These are phyloP conservation scores for Uronychia binucleata DNA, from an alignment of 73 alveolate genomes.

Conservation along the genomic window DNA sequence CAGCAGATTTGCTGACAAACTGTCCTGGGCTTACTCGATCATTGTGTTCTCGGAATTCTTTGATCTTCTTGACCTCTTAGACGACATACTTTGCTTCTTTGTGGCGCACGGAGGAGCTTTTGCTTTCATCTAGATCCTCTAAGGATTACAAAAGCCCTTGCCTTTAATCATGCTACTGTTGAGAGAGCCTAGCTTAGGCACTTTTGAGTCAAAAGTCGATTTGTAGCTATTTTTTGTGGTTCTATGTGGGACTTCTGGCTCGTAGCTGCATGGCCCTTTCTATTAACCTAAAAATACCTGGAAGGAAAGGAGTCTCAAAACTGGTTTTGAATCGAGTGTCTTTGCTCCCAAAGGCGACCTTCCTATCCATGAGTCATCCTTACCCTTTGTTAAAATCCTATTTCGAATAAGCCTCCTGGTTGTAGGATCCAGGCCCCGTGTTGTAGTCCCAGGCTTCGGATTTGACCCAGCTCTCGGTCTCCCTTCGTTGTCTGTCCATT, in stretches of 20 bases:
- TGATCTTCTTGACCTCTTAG: too few relatives aligned
- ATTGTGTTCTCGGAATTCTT: too few relatives aligned
- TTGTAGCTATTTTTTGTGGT: slow-evolving; percentile 4
- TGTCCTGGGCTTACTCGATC: too few relatives aligned
- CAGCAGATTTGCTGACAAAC: too few relatives aligned
- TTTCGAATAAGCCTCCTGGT: background rate
- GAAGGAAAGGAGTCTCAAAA: background rate
- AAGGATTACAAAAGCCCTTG: too few relatives aligned
- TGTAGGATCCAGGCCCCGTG: background rate
- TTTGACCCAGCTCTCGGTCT: background rate
- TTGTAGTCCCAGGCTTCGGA: background rate
- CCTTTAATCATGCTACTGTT: background rate
- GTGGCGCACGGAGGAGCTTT: too few relatives aligned
- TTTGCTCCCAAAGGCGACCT: background rate
- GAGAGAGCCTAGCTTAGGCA: background rate
- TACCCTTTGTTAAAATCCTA: background rate
- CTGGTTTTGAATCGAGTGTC: background rate
- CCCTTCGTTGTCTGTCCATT: background rate
- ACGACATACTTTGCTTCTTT: too few relatives aligned
- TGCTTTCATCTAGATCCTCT: too few relatives aligned
- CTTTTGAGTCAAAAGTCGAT: slow-evolving; percentile 10
- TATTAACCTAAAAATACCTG: too few relatives aligned
- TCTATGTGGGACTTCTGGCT: background rate
- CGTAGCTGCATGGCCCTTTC: background rate
- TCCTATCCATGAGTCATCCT: background rate